Percentiles rank a stretch among this genome's conserved stretches.
phyloP scores from a whole-genome alignment of 1,284 basidiomycete genomes.

The Tilletiopsis washingtonensis region DNA sequence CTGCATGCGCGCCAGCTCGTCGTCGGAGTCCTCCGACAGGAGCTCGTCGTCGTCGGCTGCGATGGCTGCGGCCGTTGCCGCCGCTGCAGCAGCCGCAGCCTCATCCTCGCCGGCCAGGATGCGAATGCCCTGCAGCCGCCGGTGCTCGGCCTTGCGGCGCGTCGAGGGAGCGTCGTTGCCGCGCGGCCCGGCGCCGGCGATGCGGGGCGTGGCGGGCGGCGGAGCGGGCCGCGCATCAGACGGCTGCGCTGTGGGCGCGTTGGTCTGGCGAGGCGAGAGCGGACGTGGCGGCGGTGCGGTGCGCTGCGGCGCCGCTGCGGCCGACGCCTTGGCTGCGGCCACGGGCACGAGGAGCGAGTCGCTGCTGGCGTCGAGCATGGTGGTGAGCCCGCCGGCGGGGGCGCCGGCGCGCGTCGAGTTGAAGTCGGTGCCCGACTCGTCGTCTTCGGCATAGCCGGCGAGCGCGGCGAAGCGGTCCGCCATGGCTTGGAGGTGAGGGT shows the following conservation, averaged over 20 bases:
- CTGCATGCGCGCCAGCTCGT: neutral
- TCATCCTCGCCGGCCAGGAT: neutral
- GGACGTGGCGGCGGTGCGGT: neutral
- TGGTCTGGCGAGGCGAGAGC: slow-evolving; percentile 4
- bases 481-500: no score
- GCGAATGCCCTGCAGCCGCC: neutral
- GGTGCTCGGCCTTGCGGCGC: slow-evolving; percentile 13
- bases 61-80: neutral
- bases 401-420: slow-evolving; percentile 20
- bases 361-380: slow-evolving; percentile 18
- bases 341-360: slow-evolving; percentile 14
- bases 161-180: slow-evolving; percentile 15
- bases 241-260: slow-evolving; percentile 15
- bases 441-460: slow-evolving; percentile 16
- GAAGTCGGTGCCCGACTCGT: slow-evolving; percentile 22
- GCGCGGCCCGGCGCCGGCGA: neutral
- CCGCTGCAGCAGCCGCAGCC: neutral
- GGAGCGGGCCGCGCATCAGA: neutral
- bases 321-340: slow-evolving; percentile 16
- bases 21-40: neutral
- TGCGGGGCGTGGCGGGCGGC: neutral
- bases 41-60: neutral
- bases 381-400: no score
- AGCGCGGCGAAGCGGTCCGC: slow-evolving; percentile 27
- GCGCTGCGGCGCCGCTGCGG: slow-evolving; percentile 9